Base-by-base conservation (phyloP, 2,329 filamentous ascomycete species). In the Atkinsonella texensis region DNA sequence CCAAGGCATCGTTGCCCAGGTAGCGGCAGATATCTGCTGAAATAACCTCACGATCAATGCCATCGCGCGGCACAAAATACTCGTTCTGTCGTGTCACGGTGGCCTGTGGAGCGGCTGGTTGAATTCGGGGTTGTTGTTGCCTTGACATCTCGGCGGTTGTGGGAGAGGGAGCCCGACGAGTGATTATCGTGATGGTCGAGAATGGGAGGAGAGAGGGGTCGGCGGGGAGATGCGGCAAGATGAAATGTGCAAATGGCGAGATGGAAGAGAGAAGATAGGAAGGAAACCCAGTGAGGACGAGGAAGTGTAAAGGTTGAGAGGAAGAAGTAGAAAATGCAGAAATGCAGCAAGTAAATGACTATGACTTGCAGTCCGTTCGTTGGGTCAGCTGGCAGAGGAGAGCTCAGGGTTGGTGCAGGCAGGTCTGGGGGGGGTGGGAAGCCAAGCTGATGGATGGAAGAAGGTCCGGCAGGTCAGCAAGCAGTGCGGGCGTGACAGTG, bases 1-100 rank as follows among this genome's bases (percentile, higher is more conserved):
- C 85, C 62, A 87, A 77, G 59, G 86, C 86, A 74, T 90, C 86
- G 67, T 88, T 88, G 63, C 86, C 86, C 59, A 90, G 77, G 66
- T 89, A 90, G 64, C 85, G 84, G 73, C 86, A 89, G 58, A 90
- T 88, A 66, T 90, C 86, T 65, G 85, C 83, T 56, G 87, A 87
- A 69, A 90, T 89, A 62, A 90, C 86, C 68, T 90, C 85, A 61
- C 85, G 82, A 66, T 87, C 85, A 68, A 90, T 90, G 64, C 86
- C 85, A 68, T 89, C 84, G 62, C 84, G 81, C 45, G 84, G 83
- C 51, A 89, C 81, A 67, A 89, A 89, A 66, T 89, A 89, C 70
- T 89, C 84, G 68, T 87, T 87, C 66, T 85, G 79, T 54, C 79
- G 76, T 53, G 70, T 68, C 52, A 72, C 65, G 49, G 70, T 63